Evolutionary conservation across 2,329 filamentous ascomycete genomes (phyloP).

Genomic region (Alternaria brassicae): DNA sequence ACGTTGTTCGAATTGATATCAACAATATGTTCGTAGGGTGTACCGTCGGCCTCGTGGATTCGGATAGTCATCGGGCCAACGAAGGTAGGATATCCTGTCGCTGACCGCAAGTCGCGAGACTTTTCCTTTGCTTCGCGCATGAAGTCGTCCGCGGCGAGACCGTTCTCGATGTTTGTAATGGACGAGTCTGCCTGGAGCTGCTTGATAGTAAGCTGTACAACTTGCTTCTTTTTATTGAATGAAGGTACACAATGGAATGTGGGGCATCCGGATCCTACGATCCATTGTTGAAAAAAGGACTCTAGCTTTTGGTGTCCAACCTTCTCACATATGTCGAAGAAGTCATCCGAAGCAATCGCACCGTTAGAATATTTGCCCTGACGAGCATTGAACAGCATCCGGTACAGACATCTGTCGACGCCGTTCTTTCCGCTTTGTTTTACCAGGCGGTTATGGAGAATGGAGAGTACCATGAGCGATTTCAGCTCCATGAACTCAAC

Average conservation of each 20-base stretch:
- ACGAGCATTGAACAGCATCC: conserved; percentile 84
- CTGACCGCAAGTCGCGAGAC: conserved; percentile 71
- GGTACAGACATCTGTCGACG: conserved; percentile 82
- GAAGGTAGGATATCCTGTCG: conserved; percentile 78
- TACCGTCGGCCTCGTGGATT: conserved; percentile 97
- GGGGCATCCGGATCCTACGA: conserved; percentile 86
- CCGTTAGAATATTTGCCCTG: conserved; percentile 76
- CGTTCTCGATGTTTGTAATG: conserved; percentile 34
- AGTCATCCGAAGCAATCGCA: conserved; percentile 75
- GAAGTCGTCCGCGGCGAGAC: conserved; percentile 75
- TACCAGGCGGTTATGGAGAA: conserved; percentile 86
- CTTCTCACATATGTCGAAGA: conserved; percentile 85
- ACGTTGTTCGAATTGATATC: conserved; percentile 88
- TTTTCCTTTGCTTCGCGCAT: conserved; percentile 85
- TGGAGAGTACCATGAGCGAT: conserved; percentile 88
- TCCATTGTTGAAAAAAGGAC: conserved; percentile 92
- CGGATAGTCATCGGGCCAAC: conserved; percentile 97
- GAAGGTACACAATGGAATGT: conserved; percentile 83
- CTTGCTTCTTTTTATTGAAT: conserved; percentile 97
- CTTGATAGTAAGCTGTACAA: conserved; percentile 87
- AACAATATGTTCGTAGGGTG: conserved; percentile 96
- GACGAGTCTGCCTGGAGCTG: conserved; percentile 61
- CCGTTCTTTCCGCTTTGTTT: conserved; percentile 88
- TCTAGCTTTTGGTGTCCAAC: conserved; percentile 87
- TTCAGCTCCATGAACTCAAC: conserved; percentile 91